Base-by-base conservation (phyloP, 164 flowering plant genomes). In the Vitis rupestris region DNA sequence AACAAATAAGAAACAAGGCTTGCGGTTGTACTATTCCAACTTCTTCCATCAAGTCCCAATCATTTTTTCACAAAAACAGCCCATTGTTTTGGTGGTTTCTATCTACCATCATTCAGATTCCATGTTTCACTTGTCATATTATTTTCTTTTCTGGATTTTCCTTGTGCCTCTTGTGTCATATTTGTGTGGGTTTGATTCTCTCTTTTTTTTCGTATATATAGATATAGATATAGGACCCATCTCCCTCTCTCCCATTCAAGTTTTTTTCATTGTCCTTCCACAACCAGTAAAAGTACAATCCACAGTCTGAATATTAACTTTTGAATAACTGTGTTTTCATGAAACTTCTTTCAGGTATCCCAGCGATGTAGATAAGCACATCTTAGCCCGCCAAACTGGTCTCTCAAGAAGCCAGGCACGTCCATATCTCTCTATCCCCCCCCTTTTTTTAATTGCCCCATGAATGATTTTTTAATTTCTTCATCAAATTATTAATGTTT, bases 321-420 rank as follows among this genome's bases (percentile, higher is more conserved):
- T 31, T 13, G 66, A 59, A 7, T 27, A 30, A 61, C 23, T 27
- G 44, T 61, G 53, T 51, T 57, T 52, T 29, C 57, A 10, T 58
- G 56, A 59, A 13, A 6, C 50, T 37, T 29, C 23, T 64, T 72
- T 61, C 89, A 94, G 98, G 87, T 94, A 94, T 56, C 98, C 98
- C 65, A 94, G 91, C 64, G 98, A 94, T 79, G 97, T 90, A 12
- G 98, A 94, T 83, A 94, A 94, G 70, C 97, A 90, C 77, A 88
- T 94, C 19, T 72, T 94, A 78, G 97, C 98, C 60, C 90, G 97
- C 83, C 97, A 94, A 81, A 90, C 98, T 2, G 97, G 98, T 61
- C 95, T 94, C 71, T 89, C 97, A n/a, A 87, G 97, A 86, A 86
- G 97, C 85, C 98, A 94, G 91, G 98, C 77, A 92, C 12, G 89